Conservation (phyloP, 2,329 filamentous ascomycete genomes). For the Colletotrichum limetticola region DNA sequence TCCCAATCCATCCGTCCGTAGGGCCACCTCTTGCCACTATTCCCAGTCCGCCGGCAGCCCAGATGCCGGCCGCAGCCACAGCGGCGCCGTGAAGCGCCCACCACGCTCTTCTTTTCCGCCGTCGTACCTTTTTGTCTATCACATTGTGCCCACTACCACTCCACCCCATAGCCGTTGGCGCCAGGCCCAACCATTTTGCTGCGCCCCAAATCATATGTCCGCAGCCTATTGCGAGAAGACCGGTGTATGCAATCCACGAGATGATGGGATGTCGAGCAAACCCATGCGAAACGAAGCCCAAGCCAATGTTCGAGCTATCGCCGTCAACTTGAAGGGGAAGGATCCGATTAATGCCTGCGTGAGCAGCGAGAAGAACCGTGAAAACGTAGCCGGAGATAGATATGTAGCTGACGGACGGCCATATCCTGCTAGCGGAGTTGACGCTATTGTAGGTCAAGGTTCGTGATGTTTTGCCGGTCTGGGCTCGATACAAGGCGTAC, state of each 20-base stretch:
- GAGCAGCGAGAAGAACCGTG: constrained; percentile 72
- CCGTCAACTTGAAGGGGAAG: constrained; percentile 83
- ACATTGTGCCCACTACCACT: constrained; percentile 52
- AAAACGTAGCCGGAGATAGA: constrained; percentile 79
- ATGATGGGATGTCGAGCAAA: constrained; percentile 77
- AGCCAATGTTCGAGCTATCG: constrained; percentile 84
- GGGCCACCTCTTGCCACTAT: constrained; percentile 78
- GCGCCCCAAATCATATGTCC: constrained; percentile 88
- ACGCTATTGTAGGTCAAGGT: constrained; percentile 41
- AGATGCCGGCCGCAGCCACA: constrained; percentile 69
- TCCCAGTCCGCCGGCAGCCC: constrained; percentile 84
- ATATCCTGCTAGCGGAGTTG: constrained; percentile 53
- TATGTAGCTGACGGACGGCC: constrained; percentile 78
- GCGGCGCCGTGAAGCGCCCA: constrained; percentile 76
- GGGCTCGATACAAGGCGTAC: constrained; percentile 49
- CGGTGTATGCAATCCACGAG: constrained; percentile 75
- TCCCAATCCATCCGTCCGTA: constrained; percentile 82
- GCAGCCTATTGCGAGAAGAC: constrained; percentile 73
- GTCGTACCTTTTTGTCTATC: constrained; percentile 61
- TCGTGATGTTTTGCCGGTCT: constrained; percentile 44
- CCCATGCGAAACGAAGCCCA: constrained; percentile 87
- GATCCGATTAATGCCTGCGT: constrained; percentile 80
- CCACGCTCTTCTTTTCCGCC: constrained; percentile 73
- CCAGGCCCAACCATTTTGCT: constrained; percentile 81
- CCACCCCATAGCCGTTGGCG: constrained; percentile 66